Evolutionary conservation across 495 filamentous ascomycete species (phyloP).

Genomic region (Massariosphaeria phaeospora): DNA sequence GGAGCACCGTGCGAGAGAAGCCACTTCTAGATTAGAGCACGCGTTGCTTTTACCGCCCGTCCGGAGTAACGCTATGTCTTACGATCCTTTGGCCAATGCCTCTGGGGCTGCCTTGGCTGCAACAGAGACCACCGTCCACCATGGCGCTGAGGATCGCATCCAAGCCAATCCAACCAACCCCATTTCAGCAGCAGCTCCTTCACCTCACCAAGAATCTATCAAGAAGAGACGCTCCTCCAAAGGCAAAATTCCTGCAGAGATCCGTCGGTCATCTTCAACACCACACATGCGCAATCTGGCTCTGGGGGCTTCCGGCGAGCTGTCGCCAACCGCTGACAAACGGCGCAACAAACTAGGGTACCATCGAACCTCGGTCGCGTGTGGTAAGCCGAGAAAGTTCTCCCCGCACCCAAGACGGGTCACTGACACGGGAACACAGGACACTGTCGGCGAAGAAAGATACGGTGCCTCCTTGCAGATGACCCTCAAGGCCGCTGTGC

Average conservation of each 20-base stretch:
- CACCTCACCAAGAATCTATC: conserved; percentile 6
- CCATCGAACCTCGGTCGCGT: conserved; percentile 94
- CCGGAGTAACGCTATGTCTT: conserved; percentile 27
- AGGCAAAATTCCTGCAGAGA: conserved; percentile 37
- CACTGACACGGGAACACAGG: conserved; percentile 47
- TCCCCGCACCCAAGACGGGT: background rate
- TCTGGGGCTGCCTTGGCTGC: conserved; percentile 27
- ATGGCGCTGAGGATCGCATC: conserved; percentile 4
- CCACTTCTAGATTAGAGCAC: conserved; percentile 24
- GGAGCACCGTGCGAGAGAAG: conserved; percentile 24
- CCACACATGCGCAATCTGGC: conserved; percentile 57
- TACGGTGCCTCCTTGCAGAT: conserved; percentile 80
- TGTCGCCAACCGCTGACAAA: conserved; percentile 62
- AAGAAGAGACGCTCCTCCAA: conserved; percentile 29
- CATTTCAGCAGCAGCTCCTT: conserved; percentile 6
- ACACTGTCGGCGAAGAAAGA: conserved; percentile 92
- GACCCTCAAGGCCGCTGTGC: conserved; percentile 82
- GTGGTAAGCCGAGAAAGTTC: conserved; percentile 62
- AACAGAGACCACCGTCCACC: conserved; percentile 4
- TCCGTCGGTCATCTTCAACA: conserved; percentile 63
- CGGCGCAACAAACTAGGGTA: conserved; percentile 96
- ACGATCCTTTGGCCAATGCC: conserved; percentile 14
- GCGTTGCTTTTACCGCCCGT: conserved; percentile 14
- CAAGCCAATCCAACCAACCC: background rate
- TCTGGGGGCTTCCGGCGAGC: conserved; percentile 41